Base-by-base conservation (phyloP, 768 basidiomycete genomes). In the Imleria badia region DNA sequence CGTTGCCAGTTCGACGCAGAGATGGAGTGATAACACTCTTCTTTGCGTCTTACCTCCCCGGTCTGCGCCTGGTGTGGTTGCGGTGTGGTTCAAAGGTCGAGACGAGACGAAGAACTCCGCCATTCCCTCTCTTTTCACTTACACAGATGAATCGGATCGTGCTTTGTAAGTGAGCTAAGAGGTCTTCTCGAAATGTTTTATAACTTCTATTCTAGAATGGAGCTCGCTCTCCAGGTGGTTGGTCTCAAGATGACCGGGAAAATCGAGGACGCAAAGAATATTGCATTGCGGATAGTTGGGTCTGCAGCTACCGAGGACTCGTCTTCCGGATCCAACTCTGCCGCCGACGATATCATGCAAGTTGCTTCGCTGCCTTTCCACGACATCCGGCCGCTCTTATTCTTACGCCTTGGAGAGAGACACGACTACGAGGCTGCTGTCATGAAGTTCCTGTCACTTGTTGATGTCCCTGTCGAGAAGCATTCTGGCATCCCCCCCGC, bases 221-320 rank as follows among this genome's bases (percentile, higher is more conserved):
- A 96, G 69, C 82, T 97, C 50, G 94, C 94, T 48, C 77, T 98
- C 5, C 94, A 96, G 66, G 93, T 96, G 14, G 94, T 98, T 17
- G 95, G 95, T 1, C 75, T 97, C 59, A 94, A 96, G 76, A 95
- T 97, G 91, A 96, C 94, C 0, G 94, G 94, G 45, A 90, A 94
- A 65, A 86, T 96, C 29, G 93, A 95, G 62, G 91, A 94, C 50
- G 94, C 94, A 3, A 88, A 91, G 71, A 90, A 93, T 54, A 89
- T 97, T 35, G 94, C 94, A 14, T 86, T 94, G 82, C 82, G 94
- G 30, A 97, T 97, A 60, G 91, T 97, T 30, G 88, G 90, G 36
- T 86, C 78, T 51, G 76, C 84, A n/a, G 83, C 81, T 23, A 72
- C 73, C 30, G 83, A 86, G 48, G 73, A 73, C 48, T 72, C 80